A percentile compares a stretch with the other conserved stretches of the same genome.
These are phyloP conservation scores for Alternaria triticimaculans DNA, from an alignment of 2,329 filamentous ascomycete species.

Conservation along the genomic window DNA sequence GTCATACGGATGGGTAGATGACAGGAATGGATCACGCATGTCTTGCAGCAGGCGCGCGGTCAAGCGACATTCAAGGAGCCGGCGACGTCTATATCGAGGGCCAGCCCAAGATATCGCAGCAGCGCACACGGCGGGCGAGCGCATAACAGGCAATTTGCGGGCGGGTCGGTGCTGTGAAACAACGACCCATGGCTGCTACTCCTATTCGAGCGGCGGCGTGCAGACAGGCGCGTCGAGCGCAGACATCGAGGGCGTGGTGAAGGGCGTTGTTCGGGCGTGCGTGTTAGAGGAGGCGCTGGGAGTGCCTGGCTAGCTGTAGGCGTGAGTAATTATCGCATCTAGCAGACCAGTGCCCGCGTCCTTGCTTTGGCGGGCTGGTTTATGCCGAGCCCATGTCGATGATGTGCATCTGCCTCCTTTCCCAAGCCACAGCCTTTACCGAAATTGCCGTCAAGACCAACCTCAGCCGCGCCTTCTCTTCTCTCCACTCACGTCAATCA, in stretches of 20 bases:
- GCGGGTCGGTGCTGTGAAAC: constrained; percentile 37
- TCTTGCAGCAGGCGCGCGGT: background rate
- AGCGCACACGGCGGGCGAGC: constrained; percentile 10
- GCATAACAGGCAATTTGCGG: constrained; percentile 41
- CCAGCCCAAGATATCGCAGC: background rate
- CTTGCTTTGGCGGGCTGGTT: constrained; percentile 18
- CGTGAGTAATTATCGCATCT: constrained; percentile 15
- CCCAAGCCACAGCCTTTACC: constrained; percentile 19
- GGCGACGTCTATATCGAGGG: background rate
- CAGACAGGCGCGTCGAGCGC: background rate
- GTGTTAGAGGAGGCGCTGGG: constrained; percentile 13
- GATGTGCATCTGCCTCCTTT: constrained; percentile 28
- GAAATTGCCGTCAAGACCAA: constrained; percentile 21
- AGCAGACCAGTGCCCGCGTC: background rate
- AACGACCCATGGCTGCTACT: constrained; percentile 10
- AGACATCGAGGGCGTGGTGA: background rate
- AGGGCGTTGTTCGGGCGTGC: background rate
- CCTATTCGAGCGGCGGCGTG: constrained; percentile 1
- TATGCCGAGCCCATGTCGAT: constrained; percentile 19
- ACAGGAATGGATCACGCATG: background rate
- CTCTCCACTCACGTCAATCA: constrained; percentile 39
- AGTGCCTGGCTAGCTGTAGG: constrained; percentile 2
- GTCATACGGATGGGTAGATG: background rate
- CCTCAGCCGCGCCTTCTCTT: constrained; percentile 39
- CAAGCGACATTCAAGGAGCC: constrained; percentile 10